Evolutionary conservation across 1,284 basidiomycete species (phyloP).

Genomic region (Pulchroboletus neoregius): DNA sequence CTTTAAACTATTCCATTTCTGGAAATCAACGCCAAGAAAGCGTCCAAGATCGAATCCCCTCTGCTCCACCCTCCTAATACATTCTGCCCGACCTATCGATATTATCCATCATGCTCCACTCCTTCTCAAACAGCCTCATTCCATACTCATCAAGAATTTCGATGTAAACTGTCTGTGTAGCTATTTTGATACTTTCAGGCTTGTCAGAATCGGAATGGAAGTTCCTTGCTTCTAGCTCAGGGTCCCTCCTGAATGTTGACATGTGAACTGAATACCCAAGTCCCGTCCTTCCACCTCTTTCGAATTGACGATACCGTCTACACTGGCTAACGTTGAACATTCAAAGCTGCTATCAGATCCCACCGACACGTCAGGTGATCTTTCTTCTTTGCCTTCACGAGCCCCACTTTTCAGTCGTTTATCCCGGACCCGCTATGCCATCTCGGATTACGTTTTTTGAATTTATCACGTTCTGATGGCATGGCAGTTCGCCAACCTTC

Average conservation of each 20-base stretch:
- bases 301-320: no score
- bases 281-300: no score
- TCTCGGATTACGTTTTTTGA: no score
- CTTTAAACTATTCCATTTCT: conserved; percentile 12
- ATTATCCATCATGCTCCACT: neutral
- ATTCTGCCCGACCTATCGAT: no score
- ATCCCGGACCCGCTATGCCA: no score
- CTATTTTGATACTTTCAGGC: neutral
- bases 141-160: neutral
- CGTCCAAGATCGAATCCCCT: neutral
- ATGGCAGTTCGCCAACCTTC: no score
- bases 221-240: conserved; percentile 16
- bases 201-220: conserved; percentile 14
- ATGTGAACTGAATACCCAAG: neutral
- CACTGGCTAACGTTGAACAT: no score
- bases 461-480: no score
- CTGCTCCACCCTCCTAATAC: neutral
- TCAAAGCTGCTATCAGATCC: no score
- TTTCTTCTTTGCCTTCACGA: no score
- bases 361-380: no score
- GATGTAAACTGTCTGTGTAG: neutral
- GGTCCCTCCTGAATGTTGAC: neutral
- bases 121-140: neutral
- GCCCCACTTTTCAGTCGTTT: no score
- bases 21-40: neutral